These are phyloP conservation scores for Pharus latifolius DNA, from an alignment of 176 grass and related monocot genomes.

Conservation along the genomic window DNA sequence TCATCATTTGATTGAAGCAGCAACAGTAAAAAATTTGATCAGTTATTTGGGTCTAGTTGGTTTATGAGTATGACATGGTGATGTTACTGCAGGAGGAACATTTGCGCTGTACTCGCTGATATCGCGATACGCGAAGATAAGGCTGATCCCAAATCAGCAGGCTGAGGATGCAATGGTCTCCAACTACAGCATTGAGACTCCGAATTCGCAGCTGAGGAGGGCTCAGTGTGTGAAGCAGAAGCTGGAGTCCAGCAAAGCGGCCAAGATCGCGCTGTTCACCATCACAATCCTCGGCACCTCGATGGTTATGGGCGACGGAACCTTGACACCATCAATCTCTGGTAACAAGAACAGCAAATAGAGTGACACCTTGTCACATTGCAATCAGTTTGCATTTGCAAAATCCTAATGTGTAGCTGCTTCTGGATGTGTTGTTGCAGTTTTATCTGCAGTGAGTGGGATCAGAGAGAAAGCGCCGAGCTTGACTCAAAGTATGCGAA, in stretches of 20 bases:
- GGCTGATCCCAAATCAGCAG: conserved; percentile 49
- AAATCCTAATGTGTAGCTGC: not conserved
- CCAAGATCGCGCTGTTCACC: conserved; percentile 33
- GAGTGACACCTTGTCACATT: not conserved
- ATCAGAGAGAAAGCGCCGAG: conserved; percentile 39
- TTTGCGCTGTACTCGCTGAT: conserved; percentile 64
- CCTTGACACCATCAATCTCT: conserved; percentile 49
- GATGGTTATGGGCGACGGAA: conserved; percentile 62
- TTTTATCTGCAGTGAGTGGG: conserved; percentile 46
- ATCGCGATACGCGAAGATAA: conserved; percentile 42
- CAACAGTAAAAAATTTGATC: too few relatives aligned
- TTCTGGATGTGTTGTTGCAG: conserved; percentile 13
- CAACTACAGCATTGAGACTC: conserved; percentile 21
- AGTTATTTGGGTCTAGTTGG: too few relatives aligned
- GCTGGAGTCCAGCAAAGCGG: conserved; percentile 23
- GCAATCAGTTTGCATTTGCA: not conserved
- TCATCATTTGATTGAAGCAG: too few relatives aligned
- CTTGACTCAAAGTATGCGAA: conserved; percentile 20
- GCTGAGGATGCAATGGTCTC: conserved; percentile 39
- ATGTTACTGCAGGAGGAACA: conserved; percentile 32
- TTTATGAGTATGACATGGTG: not conserved
- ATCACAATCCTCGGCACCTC: conserved; percentile 52
- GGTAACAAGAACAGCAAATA: not conserved
- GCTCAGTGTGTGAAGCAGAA: conserved; percentile 29
- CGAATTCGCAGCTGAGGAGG: conserved; percentile 11